Percentiles rank a stretch among this genome's conserved stretches.
Evolutionary conservation across 805 yeast genomes (phyloP).

Genomic region (Ogataea dorogensis): DNA sequence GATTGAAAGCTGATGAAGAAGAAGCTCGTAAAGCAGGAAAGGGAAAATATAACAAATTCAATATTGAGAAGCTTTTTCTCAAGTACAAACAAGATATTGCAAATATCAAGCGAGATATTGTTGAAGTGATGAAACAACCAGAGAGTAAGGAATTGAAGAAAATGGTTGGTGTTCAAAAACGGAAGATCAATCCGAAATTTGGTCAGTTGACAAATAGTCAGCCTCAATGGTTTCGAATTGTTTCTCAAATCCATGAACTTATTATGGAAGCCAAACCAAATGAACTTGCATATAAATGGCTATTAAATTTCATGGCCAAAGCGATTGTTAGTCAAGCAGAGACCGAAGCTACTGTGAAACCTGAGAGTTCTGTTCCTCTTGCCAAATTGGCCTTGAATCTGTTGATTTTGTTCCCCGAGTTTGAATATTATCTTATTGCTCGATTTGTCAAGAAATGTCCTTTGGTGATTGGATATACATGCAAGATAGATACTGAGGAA

Average conservation of each 20-base stretch:
- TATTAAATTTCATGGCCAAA: conserved; percentile 79
- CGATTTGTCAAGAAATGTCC: conserved; percentile 93
- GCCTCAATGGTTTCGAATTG: conserved; percentile 53
- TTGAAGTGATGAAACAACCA: conserved; percentile 48
- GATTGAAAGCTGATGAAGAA: conserved; percentile 25
- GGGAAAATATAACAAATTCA: conserved; percentile 35
- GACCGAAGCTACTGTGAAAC: conserved; percentile 79
- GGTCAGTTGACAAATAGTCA: conserved; percentile 84
- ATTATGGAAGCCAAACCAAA: conserved; percentile 47
- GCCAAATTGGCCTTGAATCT: conserved; percentile 62
- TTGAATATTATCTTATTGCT: conserved; percentile 62
- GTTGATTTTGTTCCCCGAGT: conserved; percentile 46
- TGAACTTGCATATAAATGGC: conserved; percentile 64
- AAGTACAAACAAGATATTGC: conserved; percentile 51
- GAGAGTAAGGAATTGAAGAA: conserved; percentile 41
- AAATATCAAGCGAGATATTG: conserved; percentile 60
- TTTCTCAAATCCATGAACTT: conserved; percentile 48
- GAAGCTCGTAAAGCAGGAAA: conserved; percentile 8
- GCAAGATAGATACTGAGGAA: conserved; percentile 73
- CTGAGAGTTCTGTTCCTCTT: conserved; percentile 76
- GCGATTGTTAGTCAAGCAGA: conserved; percentile 89
- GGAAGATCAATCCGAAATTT: conserved; percentile 82
- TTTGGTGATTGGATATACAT: conserved; percentile 75
- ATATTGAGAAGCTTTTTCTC: conserved; percentile 43
- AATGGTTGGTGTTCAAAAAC: conserved; percentile 57